Evolutionary conservation across 805 yeast genomes (phyloP), one percentile per base, ranked within the genome.

Genomic region (Tetrapisispora phaffii): DNA sequence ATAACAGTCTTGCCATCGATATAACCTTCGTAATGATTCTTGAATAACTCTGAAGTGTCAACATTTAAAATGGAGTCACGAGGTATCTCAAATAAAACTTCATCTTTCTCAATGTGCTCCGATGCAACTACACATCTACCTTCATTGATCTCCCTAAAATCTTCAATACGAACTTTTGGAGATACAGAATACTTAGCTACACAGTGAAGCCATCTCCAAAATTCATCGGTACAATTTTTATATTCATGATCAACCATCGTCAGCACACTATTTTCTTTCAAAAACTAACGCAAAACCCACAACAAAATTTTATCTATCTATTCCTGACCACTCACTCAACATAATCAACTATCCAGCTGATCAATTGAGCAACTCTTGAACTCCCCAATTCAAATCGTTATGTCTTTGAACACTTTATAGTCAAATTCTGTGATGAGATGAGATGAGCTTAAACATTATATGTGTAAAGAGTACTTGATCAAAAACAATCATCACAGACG

Each of bases 111-210:
- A 19, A 90, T 83, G 50, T 78, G 79, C 33, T 74, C 74, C 0
- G 51, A 46, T 1, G 96, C 94, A 4, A 80, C 57, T 8, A 90
- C 59, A 4, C 89, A 95, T 28, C 97, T 70, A 9, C 97, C 97
- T 60, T 85, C 87, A 34, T 72, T 65, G 8, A 60, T 51, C 1
- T 51, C 46, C 37, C 95, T 67, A 33, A 76, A 68, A 62, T 90
- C 96, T 2, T 67, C 70, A 5, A 90, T 68, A 15, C 57, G 52
- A 16, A 89, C 67, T 44, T 81, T 80, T 1, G 76, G 67, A 1
- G 85, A 76, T 3, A 85, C 60, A 12, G 53, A 60, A 9, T 72
- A 71, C 4, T 72, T 42, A 4, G 56, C 76, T n/a, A 62, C 61
- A 0, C 47, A 42, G 1, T 50, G 41, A 19, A 79, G 56, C 82